These are phyloP conservation scores for Paramecium bursaria DNA, from an alignment of 73 alveolate genomes.

Conservation along the genomic window DNA sequence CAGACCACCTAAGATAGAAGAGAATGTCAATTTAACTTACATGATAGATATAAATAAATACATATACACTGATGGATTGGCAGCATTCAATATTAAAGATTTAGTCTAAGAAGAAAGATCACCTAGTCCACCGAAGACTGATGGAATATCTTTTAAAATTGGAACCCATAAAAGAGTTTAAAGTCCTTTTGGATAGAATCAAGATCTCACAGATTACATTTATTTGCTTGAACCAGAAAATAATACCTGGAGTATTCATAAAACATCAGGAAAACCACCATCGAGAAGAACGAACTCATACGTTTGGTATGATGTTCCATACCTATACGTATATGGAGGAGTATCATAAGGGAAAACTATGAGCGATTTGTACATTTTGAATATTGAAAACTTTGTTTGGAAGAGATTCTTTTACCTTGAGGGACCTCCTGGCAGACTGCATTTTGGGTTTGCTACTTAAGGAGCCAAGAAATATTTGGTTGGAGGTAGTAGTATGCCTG, in stretches of 20 bases:
- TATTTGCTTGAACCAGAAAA: constrained; percentile 39
- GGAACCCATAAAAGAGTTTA: constrained; percentile 39
- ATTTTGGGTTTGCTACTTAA: constrained; percentile 53
- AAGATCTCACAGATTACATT: constrained; percentile 57
- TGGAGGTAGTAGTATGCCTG: constrained; percentile 71
- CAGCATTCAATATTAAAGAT: constrained; percentile 50
- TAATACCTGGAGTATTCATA: constrained; percentile 54
- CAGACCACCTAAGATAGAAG: constrained; percentile 69
- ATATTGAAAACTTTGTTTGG: constrained; percentile 65
- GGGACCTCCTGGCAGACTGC: constrained; percentile 66
- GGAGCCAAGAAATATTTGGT: constrained; percentile 54
- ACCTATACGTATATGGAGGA: constrained; percentile 65
- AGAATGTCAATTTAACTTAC: constrained; percentile 50
- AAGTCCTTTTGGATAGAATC: constrained; percentile 53
- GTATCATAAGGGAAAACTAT: constrained; percentile 56
- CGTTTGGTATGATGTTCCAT: constrained; percentile 70
- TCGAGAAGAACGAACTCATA: constrained; percentile 61
- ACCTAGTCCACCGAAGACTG: constrained; percentile 62
- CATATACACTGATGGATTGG: constrained; percentile 61
- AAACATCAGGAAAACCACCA: constrained; percentile 64
- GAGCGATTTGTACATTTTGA: constrained; percentile 65
- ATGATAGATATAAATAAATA: constrained; percentile 64
- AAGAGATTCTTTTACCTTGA: constrained; percentile 62
- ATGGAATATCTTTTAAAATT: constrained; percentile 62
- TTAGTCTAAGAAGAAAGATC: constrained; percentile 48